Percentiles rank a stretch among this genome's conserved stretches.
Evolutionary conservation across 306 rosid genomes (phyloP).

Genomic region (Astragalus membranaceus): DNA sequence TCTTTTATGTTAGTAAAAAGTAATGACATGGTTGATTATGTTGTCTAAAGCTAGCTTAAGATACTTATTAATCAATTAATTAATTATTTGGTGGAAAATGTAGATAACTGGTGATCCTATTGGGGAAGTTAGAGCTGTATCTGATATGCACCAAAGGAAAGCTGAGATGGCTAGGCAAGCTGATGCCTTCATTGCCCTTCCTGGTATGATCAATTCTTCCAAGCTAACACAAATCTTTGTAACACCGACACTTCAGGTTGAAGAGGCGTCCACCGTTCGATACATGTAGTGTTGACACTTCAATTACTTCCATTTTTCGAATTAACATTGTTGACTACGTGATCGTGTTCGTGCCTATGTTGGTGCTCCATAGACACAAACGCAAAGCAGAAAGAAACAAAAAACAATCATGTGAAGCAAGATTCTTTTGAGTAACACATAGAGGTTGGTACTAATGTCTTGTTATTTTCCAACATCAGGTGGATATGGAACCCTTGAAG

Average conservation of each 20-base stretch:
- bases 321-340: too few species aligned
- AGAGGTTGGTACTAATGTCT: neutral
- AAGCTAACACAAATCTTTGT: too few species aligned
- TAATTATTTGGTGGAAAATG: constrained; percentile 38
- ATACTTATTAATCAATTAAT: neutral
- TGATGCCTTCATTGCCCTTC: constrained; percentile 96
- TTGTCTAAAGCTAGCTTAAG: neutral
- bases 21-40: neutral
- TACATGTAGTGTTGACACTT: too few species aligned
- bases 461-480: constrained; percentile 36
- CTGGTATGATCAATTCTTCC: constrained; percentile 40
- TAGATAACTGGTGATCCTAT: constrained; percentile 90
- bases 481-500: constrained; percentile 98
- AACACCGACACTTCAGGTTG: too few species aligned
- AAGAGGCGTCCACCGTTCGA: too few species aligned
- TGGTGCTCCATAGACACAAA: too few species aligned
- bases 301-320: too few species aligned
- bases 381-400: neutral
- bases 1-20: neutral
- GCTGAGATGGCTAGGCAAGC: constrained; percentile 99
- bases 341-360: too few species aligned
- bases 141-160: constrained; percentile 97
- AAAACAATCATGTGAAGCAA: neutral
- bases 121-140: constrained; percentile 88
- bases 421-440: neutral